Conservation (phyloP, 129 eudicot species). For the Lactuca saligna region DNA sequence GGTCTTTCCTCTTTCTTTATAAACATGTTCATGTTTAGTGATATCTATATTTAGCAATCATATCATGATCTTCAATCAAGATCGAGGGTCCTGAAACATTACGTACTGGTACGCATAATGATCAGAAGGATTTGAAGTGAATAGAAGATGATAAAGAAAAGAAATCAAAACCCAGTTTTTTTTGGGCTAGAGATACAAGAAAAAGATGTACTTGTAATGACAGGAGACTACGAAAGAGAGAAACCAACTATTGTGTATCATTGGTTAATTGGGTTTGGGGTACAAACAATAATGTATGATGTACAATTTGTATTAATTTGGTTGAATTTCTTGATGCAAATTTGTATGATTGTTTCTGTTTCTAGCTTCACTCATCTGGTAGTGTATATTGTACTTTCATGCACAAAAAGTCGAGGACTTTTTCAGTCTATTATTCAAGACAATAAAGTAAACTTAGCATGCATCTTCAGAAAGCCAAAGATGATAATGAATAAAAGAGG, state of each 20-base stretch:
- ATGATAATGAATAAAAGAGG: too few species aligned
- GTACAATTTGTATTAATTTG: constrained; percentile 25
- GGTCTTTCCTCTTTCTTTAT: constrained; percentile 33
- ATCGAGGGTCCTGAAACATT: constrained; percentile 3
- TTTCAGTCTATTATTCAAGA: constrained; percentile 18
- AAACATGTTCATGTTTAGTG: constrained; percentile 12
- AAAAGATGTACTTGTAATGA: constrained; percentile 2
- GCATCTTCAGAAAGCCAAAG: background rate
- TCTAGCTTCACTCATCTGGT: constrained; percentile 17
- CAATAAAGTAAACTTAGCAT: constrained; percentile 10
- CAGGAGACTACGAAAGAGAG: constrained; percentile 19
- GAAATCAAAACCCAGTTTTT: constrained; percentile 35
- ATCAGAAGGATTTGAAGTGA: constrained; percentile 4
- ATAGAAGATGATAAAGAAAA: constrained; percentile 32
- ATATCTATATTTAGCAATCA: constrained; percentile 6
- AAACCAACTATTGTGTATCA: constrained; percentile 26
- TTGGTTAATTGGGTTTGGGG: constrained; percentile 41
- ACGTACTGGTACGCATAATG: constrained; percentile 11
- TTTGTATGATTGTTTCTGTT: constrained; percentile 25
- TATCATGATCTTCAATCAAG: constrained; percentile 23
- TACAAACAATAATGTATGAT: constrained; percentile 38
- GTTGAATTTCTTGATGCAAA: constrained; percentile 31
- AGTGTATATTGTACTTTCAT: background rate
- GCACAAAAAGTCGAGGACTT: constrained; percentile 15
- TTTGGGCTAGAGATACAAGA: constrained; percentile 10